Base-by-base conservation (phyloP, 495 filamentous ascomycete species). In the Penicillium soppii region DNA sequence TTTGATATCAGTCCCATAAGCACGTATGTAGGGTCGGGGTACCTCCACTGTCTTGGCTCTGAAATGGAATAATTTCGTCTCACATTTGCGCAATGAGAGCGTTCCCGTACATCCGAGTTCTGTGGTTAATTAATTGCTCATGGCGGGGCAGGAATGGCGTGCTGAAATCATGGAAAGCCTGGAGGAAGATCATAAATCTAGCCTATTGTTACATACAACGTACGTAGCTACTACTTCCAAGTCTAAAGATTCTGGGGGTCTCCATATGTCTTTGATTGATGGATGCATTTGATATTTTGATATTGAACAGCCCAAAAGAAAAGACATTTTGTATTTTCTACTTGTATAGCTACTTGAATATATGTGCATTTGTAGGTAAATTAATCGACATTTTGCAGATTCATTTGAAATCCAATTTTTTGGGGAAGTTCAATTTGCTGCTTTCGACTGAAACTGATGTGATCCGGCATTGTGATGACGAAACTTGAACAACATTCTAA, bases 81-180 rank as follows among this genome's bases (percentile, higher is more conserved):
- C 51, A 30, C 12, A 39, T 48, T 47, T 51, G 38, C 47, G 47
- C 32, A 36, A 41, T 52, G 9, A 36, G 29, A 33, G 42, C 40
- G 30, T 50, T 56, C 50, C 38, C 22, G 25, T 52, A 26, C 39
- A 17, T n/a, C 20, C 30, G 32, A 42, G 37, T 26, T 15, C 23
- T 53, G 15, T 21, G 22, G 13, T 38, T 50, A 35, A 10, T 9
- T 26, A 44, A 66, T 73, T 69, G 68, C 65, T 59, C 60, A 70
- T 65, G 56, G 68, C 67, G 70, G 70, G 67, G 68, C 54, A 47
- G 12, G 25, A 35, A 73, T 73, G 67, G 58, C 68, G 70, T 72
- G 70, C 67, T 70, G 44, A 32, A 29, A 13, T 6, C 21, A 23
- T 10, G 21, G 8, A 7, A n/a, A n/a, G n/a, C n/a, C n/a, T 29